phyloP scores from a whole-genome alignment of 2,329 filamentous ascomycete species.

The Ceratocystiopsis minuta region DNA sequence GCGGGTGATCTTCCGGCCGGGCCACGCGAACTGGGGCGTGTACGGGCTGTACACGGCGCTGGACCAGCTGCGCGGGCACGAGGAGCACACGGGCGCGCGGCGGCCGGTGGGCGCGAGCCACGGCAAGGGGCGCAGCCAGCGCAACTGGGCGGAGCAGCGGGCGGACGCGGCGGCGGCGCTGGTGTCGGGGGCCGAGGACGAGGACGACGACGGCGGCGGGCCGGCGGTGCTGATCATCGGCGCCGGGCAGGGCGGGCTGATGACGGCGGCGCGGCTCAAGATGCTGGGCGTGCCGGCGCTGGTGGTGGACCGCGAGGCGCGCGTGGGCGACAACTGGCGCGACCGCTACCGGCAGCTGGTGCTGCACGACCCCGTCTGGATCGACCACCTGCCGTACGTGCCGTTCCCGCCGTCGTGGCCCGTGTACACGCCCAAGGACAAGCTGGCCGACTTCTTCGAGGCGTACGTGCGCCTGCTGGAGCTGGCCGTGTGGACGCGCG shows the following conservation, averaged over 20 bases:
- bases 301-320: conserved; percentile 38
- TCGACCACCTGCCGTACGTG: conserved; percentile 44
- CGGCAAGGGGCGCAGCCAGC: conserved; percentile 28
- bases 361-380: conserved; percentile 48
- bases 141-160: conserved; percentile 43
- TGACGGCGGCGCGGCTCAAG: conserved; percentile 38
- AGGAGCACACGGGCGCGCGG: conserved; percentile 27
- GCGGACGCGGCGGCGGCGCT: too few relatives aligned
- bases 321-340: conserved; percentile 47
- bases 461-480: conserved; percentile 46
- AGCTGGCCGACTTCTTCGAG: conserved; percentile 51
- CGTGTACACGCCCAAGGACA: conserved; percentile 54
- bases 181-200: conserved; percentile 7
- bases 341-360: conserved; percentile 45
- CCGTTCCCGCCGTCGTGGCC: conserved; percentile 48
- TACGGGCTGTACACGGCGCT: conserved; percentile 46
- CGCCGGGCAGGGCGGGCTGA: conserved; percentile 42
- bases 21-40: conserved; percentile 35
- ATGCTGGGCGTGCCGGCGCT: conserved; percentile 37
- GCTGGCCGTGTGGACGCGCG: conserved; percentile 46
- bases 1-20: conserved; percentile 25
- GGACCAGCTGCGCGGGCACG: conserved; percentile 31
- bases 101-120: conserved; percentile 39
- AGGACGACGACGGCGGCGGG: conserved; percentile 25
- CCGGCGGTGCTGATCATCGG: conserved; percentile 45